These are phyloP conservation scores for Starmerella apis DNA, from an alignment of 805 yeast genomes.

Conservation along the genomic window DNA sequence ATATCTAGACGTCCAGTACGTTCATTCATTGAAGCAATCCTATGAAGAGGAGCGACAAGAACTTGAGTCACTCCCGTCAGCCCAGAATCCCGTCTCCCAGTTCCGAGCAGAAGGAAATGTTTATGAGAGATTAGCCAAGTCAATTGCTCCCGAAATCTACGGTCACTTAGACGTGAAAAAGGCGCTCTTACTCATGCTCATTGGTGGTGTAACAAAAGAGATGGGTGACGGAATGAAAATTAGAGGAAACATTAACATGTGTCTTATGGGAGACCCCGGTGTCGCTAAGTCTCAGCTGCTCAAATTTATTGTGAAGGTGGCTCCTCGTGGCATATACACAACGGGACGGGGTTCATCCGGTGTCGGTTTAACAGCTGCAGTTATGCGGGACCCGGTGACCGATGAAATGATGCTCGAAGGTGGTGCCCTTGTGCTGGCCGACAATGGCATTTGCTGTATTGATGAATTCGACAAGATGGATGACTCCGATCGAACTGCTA, in stretches of 20 bases:
- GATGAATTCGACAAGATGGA: constrained; percentile 99
- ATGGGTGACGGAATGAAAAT: constrained; percentile 95
- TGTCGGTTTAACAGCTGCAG: constrained; percentile 97
- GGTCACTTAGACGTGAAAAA: constrained; percentile 93
- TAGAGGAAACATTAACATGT: constrained; percentile 91
- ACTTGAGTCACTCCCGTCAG: constrained; percentile 30
- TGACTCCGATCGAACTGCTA: constrained; percentile 90
- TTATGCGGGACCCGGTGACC: constrained; percentile 97
- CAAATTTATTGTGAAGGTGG: constrained; percentile 80
- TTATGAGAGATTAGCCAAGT: constrained; percentile 68
- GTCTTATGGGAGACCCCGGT: constrained; percentile 99
- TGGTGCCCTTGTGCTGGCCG: constrained; percentile 93
- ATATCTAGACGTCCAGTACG: constrained; percentile 75
- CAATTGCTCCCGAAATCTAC: constrained; percentile 95
- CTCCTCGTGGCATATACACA: constrained; percentile 94
- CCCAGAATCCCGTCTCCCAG: constrained; percentile 44
- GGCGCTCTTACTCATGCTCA: constrained; percentile 68
- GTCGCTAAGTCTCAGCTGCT: constrained; percentile 95
- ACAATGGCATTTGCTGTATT: constrained; percentile 95
- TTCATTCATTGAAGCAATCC: constrained; percentile 79
- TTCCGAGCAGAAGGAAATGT: constrained; percentile 55
- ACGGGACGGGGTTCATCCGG: constrained; percentile 99
- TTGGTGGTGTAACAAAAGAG: constrained; percentile 92
- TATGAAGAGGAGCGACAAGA: constrained; percentile 52
- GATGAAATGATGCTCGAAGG: constrained; percentile 98